Evolutionary conservation across 495 filamentous ascomycete genomes (phyloP), one percentile per base, ranked within the genome.

Genomic region (Hypoxylon lienhwacheense): DNA sequence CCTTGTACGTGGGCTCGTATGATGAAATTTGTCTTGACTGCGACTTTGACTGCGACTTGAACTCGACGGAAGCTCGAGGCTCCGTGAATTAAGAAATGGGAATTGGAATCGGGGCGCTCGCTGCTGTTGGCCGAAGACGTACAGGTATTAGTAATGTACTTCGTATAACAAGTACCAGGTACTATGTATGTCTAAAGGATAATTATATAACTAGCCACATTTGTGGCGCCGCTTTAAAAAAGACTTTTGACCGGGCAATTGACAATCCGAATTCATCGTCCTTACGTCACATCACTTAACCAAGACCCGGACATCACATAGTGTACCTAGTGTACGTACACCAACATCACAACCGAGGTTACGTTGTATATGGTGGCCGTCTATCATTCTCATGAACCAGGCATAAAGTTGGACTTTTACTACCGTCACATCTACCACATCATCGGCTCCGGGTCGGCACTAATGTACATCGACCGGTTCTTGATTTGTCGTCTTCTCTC

Each of bases 1-100:
- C 57, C 50, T 60, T 6, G 47, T 42, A 7, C 17, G 17, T 10
- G 17, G 20, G 42, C 35, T 58, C 47, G 47, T 51, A 51, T 51
- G 33, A 39, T 29, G 41, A 51, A 47, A 32, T 28, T 14, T 39
- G 17, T 7, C 43, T 35, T 47, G 37, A 39, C 41, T 44, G n/a
- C 24, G 43, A 36, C 4, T 47, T 4, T 34, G n/a, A n/a, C n/a
- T n/a, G n/a, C n/a, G n/a, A n/a, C n/a, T n/a, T n/a, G n/a, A n/a
- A n/a, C 35, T 22, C 26, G 32, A 36, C 57, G 57, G 57, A 61
- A 21, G 50, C 22, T 51, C 46, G 5, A 61, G 32, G 5, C 22
- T 55, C 57, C 57, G 57, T 24, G 40, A 39, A 47, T 61, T 55
- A 42, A 3, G 57, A 61, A 61, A 55, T 55, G 41, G 34, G 20